Evolutionary conservation across 176 grass and related monocot genomes (phyloP).

Genomic region (Tuctoria greenei): DNA sequence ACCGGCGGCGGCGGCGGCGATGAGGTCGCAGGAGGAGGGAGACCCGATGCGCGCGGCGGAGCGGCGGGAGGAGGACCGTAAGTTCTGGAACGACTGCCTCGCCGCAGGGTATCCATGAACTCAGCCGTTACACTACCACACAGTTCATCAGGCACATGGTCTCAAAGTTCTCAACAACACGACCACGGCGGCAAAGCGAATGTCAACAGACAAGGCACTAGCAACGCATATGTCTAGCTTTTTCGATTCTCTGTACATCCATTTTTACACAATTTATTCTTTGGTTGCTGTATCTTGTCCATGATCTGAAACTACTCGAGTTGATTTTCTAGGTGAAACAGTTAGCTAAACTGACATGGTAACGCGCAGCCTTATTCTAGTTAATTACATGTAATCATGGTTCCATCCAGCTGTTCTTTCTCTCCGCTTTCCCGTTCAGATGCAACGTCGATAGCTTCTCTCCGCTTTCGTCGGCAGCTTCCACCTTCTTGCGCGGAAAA

Average conservation of each 20-base stretch:
- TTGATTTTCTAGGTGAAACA: constrained; percentile 35
- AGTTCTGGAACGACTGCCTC: constrained; percentile 84
- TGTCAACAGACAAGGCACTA: background rate
- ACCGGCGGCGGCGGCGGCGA: too few relatives aligned
- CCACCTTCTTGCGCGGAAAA: constrained; percentile 47
- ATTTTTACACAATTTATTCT: constrained; percentile 4
- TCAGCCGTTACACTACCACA: background rate
- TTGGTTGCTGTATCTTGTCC: background rate
- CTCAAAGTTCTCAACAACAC: background rate
- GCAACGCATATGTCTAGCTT: too few relatives aligned
- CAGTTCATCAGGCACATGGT: background rate
- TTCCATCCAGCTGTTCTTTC: background rate
- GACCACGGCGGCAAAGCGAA: constrained; percentile 17
- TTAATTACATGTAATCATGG: constrained; percentile 12
- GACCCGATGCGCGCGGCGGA: constrained; percentile 25
- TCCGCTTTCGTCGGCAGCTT: constrained; percentile 30
- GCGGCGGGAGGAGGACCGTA: constrained; percentile 56
- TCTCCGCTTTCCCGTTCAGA: constrained; percentile 52
- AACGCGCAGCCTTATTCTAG: constrained; percentile 39
- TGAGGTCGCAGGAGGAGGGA: background rate
- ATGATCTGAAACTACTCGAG: background rate
- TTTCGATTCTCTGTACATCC: constrained; percentile 19
- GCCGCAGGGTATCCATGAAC: constrained; percentile 58
- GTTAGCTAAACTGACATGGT: constrained; percentile 6
- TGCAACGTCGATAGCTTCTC: constrained; percentile 48